Evolutionary conservation across 441 rosid genomes (phyloP).

Genomic region (Pelargonium hybrid): DNA sequence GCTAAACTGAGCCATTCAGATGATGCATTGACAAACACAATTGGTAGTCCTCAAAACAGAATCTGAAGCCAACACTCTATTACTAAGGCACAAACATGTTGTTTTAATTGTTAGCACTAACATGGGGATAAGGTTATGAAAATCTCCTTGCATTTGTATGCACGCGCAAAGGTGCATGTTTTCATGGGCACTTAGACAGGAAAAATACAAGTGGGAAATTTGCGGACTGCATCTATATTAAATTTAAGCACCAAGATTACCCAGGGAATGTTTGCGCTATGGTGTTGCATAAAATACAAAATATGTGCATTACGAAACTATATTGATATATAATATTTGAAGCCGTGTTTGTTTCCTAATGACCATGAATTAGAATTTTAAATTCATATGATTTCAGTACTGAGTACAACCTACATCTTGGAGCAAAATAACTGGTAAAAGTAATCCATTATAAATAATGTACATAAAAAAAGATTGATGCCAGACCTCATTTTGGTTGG

Average conservation of each 20-base stretch:
- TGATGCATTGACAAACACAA: background rate
- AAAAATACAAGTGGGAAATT: too few species aligned
- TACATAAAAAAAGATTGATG: background rate
- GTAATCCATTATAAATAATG: background rate
- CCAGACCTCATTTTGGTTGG: conserved; percentile 77
- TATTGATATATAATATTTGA: background rate
- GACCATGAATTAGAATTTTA: background rate
- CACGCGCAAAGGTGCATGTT: too few species aligned
- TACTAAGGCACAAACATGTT: background rate
- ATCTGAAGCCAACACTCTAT: background rate
- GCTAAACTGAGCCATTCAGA: background rate
- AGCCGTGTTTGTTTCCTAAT: background rate
- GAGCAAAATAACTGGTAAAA: conserved; percentile 3
- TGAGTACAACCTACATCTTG: conserved; percentile 3
- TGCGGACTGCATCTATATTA: too few species aligned
- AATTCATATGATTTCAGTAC: background rate
- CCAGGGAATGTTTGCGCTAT: too few species aligned
- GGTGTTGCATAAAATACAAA: background rate
- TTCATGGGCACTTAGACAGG: too few species aligned
- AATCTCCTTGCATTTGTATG: too few species aligned
- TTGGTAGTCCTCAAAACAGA: background rate
- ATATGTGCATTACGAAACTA: background rate
- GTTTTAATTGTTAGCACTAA: too few species aligned
- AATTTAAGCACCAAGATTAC: too few species aligned
- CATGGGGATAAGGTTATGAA: too few species aligned